Evolutionary conservation across 2,329 filamentous ascomycete species (phyloP).

Genomic region (Huntiella savannae): DNA sequence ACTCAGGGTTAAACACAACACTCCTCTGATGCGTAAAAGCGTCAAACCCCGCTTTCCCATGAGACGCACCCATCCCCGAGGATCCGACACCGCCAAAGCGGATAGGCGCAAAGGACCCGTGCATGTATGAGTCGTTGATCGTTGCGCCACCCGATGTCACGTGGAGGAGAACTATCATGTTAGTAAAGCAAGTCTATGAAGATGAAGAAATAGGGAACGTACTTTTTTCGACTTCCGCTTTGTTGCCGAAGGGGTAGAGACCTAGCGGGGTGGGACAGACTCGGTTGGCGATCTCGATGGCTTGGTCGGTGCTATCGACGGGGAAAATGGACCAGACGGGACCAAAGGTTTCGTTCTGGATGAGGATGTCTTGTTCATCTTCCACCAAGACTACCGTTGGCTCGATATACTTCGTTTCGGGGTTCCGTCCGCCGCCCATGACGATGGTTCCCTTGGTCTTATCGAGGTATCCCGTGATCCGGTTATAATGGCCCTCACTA

Average conservation of each 20-base stretch:
- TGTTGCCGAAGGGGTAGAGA: constrained; percentile 69
- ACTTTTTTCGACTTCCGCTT: constrained; percentile 59
- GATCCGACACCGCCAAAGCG: constrained; percentile 71
- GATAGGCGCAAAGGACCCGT: constrained; percentile 49
- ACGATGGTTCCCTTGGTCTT: constrained; percentile 66
- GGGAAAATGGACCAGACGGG: constrained; percentile 75
- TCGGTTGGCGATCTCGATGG: constrained; percentile 61
- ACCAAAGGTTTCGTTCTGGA: constrained; percentile 75
- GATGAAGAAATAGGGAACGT: constrained; percentile 16
- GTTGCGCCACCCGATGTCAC: constrained; percentile 50
- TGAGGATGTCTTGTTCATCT: constrained; percentile 54
- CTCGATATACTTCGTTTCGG: constrained; percentile 65
- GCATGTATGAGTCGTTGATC: constrained; percentile 50
- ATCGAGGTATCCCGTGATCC: constrained; percentile 85
- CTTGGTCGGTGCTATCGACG: constrained; percentile 63
- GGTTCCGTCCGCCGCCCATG: constrained; percentile 68
- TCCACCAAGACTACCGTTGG: constrained; percentile 81
- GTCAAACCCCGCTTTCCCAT: constrained; percentile 57
- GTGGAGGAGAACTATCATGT: constrained; percentile 32
- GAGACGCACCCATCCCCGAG: constrained; percentile 58
- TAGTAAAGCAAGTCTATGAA: neutral
- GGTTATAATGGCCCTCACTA: constrained; percentile 59
- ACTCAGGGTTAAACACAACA: constrained; percentile 42
- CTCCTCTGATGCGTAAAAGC: constrained; percentile 41
- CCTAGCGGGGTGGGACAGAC: constrained; percentile 70